Base-by-base conservation (phyloP, 2,329 filamentous ascomycete species). In the Penicillium crustosum region DNA sequence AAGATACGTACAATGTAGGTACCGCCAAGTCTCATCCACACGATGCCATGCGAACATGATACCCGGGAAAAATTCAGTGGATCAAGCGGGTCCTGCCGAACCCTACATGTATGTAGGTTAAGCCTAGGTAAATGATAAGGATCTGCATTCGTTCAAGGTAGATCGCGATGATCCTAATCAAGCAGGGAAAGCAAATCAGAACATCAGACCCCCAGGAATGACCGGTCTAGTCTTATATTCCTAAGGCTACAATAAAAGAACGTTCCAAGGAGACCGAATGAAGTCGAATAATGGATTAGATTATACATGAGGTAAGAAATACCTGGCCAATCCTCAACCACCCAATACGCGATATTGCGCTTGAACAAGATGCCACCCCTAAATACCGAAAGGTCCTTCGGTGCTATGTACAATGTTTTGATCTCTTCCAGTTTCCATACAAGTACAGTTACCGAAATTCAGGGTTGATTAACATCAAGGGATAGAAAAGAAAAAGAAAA, bases 351-450 rank as follows among this genome's bases (percentile, higher is more conserved):
- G 5, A 17, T 21, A 10, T 36, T 36, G 36, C 13, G 12, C 36
- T 41, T 25, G 3, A 29, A 51, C 21, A 29, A 54, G 12, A 31
- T 15, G 21, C 9, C 15, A 15, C 42, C 29, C 27, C 35, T 33
- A 38, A 9, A 36, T 45, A 47, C 38, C 44, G 19, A 58, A 49
- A 5, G 3, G n/a, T 27, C 41, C 13, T 45, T 38, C 19, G 29
- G 25, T 42, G 31, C n/a, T 55, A 58, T 58, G 23, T 58, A 45
- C 55, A 55, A 44, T 33, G 21, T 10, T 53, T 23, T 47, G 35
- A 25, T 42, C 49, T 23, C 35, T 41, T 47, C 13, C 49, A 17
- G 19, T 41, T 35, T 52, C 41, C 41, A 27, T 48, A 53, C 35
- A 53, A 53, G 21, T 53, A 57, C 36, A 53, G 27, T 41, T 35